These are phyloP conservation scores for Flaveria ramosissima DNA, from an alignment of 129 eudicot genomes.

Conservation along the genomic window DNA sequence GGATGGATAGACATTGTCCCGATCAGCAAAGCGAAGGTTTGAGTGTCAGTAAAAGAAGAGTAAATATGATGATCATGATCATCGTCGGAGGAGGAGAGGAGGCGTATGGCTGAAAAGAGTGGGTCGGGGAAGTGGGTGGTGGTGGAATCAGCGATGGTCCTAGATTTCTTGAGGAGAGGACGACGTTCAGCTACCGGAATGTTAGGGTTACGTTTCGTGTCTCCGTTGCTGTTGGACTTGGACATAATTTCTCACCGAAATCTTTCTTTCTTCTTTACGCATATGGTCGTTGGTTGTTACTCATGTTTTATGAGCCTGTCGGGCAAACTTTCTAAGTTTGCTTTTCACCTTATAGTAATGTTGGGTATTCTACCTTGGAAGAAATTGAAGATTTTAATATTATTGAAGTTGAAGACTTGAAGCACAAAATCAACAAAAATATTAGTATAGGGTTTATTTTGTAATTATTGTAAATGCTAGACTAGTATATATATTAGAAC, in stretches of 20 bases:
- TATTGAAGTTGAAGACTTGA: no score
- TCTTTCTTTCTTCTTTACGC: conserved; percentile 5
- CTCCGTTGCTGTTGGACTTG: conserved; percentile 37
- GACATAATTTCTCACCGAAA: conserved; percentile 37
- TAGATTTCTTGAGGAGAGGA: conserved; percentile 64
- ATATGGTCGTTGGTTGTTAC: conserved; percentile 4
- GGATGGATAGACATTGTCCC: conserved; percentile 85
- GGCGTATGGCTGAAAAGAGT: conserved; percentile 73
- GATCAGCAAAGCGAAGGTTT: conserved; percentile 61
- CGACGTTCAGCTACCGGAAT: conserved; percentile 53
- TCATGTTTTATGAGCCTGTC: conserved; percentile 3
- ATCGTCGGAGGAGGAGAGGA: conserved; percentile 40
- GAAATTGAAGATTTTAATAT: no score
- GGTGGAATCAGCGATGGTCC: conserved; percentile 46
- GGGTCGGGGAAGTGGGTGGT: conserved; percentile 62
- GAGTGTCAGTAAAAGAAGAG: conserved; percentile 42
- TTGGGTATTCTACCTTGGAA: no score
- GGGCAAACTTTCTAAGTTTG: no score
- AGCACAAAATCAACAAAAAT: no score
- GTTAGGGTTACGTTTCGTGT: conserved; percentile 31
- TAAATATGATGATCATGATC: conserved; percentile 13
- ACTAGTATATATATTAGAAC: no score
- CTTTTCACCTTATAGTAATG: no score
- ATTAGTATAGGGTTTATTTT: no score
- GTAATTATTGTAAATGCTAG: no score